Base-by-base conservation (phyloP, 2,329 filamentous ascomycete species). In the Fusarium setosum region DNA sequence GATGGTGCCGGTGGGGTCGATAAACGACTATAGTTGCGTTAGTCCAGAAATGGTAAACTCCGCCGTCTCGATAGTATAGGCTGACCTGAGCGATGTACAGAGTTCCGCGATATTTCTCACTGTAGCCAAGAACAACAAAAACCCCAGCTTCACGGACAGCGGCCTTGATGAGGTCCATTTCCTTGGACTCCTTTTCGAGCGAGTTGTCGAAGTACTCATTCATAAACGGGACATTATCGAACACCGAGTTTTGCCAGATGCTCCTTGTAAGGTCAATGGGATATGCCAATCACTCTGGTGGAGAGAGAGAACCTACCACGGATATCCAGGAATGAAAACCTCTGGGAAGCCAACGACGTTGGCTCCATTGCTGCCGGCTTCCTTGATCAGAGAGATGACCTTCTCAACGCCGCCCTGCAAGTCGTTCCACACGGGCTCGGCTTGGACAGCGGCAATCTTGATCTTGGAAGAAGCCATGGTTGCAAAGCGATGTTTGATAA, bases 91-190 rank as follows among this genome's bases (percentile, higher is more conserved):
- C 83, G 20, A 84, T 81, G 71, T 83, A 84, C 8, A 83, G 54
- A 1, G 74, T 77, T 54, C 77, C 63, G 2, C 68, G 68, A 6
- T 73, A 69, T 29, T 69, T 73, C 66, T 84, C 82, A 5, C 77
- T 77, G 56, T 81, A 83, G 8, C 81, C 81, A 4, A 84, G 61
- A 1, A 75, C 74, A 7, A 82, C 79, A 29, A 73, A 74, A 12
- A 83, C 80, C 6, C 78, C 78, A 49, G 83, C 81, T 29, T 81
- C 76, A 7, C 77, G 77, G 4, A 82, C 82, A n/a, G 82, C 82
- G 4, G 76, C 73, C 21, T 78, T 74, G 35, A 85, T 84, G 1
- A 63, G 59, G 10, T 72, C 66, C 79, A 85, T 82, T 44, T 84
- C 76, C 0, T 75, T 68, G 0, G 79, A 80, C 26, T 80, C 74